These are phyloP conservation scores for Striga asiatica DNA, from an alignment of 257 asterid genomes.

Conservation along the genomic window DNA sequence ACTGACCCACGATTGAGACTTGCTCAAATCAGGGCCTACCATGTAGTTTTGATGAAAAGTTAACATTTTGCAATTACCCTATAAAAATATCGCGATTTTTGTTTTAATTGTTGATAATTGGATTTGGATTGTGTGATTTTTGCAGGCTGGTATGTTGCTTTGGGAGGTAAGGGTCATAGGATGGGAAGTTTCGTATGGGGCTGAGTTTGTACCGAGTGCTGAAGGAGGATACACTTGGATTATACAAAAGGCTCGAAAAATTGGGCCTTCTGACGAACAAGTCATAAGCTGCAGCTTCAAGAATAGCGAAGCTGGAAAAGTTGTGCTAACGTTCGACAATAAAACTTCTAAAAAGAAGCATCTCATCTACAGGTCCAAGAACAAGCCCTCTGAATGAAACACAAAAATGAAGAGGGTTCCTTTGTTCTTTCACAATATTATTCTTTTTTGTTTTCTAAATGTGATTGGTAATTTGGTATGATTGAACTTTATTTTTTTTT, in stretches of 20 bases:
- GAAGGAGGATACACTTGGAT: slow-evolving; percentile 88
- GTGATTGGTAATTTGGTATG: slow-evolving; percentile 28
- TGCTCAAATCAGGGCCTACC: too few species aligned
- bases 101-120: too few species aligned
- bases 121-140: not conserved
- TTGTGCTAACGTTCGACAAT: slow-evolving; percentile 77
- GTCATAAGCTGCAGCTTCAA: slow-evolving; percentile 58
- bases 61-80: too few species aligned
- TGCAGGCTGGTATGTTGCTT: slow-evolving; percentile 49
- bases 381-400: slow-evolving; percentile 48
- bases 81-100: too few species aligned
- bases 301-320: slow-evolving; percentile 56
- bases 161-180: slow-evolving; percentile 93
- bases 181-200: slow-evolving; percentile 76
- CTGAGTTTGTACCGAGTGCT: slow-evolving; percentile 66
- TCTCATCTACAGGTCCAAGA: slow-evolving; percentile 83
- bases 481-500: slow-evolving; percentile 18
- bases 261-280: slow-evolving; percentile 50
- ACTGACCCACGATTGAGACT: too few species aligned
- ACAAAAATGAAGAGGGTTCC: slow-evolving; percentile 13
- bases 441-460: slow-evolving; percentile 9
- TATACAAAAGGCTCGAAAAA: slow-evolving; percentile 63
- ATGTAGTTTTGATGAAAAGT: too few species aligned
- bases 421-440: slow-evolving; percentile 35
- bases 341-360: slow-evolving; percentile 85